Conservation (phyloP, 768 basidiomycete species). For the Kwoniella bestiolae region DNA sequence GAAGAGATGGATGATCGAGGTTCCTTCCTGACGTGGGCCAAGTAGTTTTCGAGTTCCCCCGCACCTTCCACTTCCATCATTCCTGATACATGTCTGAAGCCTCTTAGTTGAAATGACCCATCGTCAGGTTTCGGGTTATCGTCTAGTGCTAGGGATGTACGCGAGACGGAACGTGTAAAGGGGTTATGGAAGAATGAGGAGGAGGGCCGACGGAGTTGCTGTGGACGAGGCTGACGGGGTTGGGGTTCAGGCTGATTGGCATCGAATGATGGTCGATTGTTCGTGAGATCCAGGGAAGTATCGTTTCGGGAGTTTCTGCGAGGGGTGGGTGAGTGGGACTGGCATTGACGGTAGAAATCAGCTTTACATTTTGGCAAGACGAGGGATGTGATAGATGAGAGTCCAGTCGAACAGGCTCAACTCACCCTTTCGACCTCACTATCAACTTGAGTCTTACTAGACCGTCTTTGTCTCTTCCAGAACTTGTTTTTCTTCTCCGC, state of each 20-base stretch:
- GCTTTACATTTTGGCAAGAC: too few species aligned
- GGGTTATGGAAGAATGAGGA: slow-evolving; percentile 42
- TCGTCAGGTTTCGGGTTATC: slow-evolving; percentile 29
- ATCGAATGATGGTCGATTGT: neutral
- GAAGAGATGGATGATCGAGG: slow-evolving; percentile 18
- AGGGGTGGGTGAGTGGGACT: slow-evolving; percentile 39
- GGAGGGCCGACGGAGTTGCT: slow-evolving; percentile 36
- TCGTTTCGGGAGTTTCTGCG: slow-evolving; percentile 14
- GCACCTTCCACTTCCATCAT: slow-evolving; percentile 35
- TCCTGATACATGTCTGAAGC: slow-evolving; percentile 48
- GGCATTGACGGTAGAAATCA: neutral
- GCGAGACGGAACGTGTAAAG: slow-evolving; percentile 38
- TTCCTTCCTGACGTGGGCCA: slow-evolving; percentile 28
- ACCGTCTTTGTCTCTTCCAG: slow-evolving; percentile 34
- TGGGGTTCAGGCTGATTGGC: slow-evolving; percentile 7
- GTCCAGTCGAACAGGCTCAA: neutral
- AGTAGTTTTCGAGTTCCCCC: slow-evolving; percentile 24
- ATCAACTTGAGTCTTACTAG: slow-evolving; percentile 21
- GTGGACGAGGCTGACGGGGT: slow-evolving; percentile 18
- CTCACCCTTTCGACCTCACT: slow-evolving; percentile 28
- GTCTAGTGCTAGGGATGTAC: slow-evolving; percentile 34
- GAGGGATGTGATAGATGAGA: neutral
- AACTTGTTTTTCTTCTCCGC: slow-evolving; percentile 34
- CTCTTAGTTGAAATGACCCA: slow-evolving; percentile 46
- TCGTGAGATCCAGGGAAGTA: slow-evolving; percentile 2